Conservation (phyloP, 2,329 filamentous ascomycete genomes). For the Xylaria polymorpha region DNA sequence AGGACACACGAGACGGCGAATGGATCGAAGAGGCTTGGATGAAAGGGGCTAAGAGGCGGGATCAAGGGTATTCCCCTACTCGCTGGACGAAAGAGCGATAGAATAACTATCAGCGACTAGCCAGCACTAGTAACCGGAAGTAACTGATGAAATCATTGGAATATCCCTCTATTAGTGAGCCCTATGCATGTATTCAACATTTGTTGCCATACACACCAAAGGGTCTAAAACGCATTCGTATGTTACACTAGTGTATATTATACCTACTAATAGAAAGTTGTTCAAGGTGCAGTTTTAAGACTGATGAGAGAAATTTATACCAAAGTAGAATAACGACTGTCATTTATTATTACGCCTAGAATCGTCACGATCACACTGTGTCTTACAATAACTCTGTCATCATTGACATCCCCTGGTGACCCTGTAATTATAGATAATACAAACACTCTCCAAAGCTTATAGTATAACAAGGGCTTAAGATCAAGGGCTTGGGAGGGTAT, state of each 20-base stretch:
- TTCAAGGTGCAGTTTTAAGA: too few species aligned
- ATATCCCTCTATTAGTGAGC: too few species aligned
- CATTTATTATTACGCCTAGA: not conserved
- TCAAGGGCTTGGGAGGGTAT: too few species aligned
- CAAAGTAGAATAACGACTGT: not conserved
- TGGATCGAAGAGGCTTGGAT: constrained; percentile 13
- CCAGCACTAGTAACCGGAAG: not conserved
- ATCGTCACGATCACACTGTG: not conserved
- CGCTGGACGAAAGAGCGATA: too few species aligned
- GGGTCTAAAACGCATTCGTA: too few species aligned
- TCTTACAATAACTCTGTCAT: not conserved
- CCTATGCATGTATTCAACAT: too few species aligned
- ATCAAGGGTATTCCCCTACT: too few species aligned
- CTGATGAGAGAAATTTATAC: not conserved
- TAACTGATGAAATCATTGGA: not conserved
- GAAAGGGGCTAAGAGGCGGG: not conserved
- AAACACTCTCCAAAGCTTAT: not conserved
- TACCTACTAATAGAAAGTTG: too few species aligned
- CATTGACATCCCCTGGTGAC: not conserved
- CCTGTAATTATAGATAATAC: not conserved
- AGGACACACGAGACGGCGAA: constrained; percentile 5
- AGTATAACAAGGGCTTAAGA: too few species aligned
- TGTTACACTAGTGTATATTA: too few species aligned
- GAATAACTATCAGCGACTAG: not conserved
- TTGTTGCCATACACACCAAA: too few species aligned